Base-by-base conservation (phyloP, 2,329 filamentous ascomycete genomes). In the Emmonsiellopsis sp. region DNA sequence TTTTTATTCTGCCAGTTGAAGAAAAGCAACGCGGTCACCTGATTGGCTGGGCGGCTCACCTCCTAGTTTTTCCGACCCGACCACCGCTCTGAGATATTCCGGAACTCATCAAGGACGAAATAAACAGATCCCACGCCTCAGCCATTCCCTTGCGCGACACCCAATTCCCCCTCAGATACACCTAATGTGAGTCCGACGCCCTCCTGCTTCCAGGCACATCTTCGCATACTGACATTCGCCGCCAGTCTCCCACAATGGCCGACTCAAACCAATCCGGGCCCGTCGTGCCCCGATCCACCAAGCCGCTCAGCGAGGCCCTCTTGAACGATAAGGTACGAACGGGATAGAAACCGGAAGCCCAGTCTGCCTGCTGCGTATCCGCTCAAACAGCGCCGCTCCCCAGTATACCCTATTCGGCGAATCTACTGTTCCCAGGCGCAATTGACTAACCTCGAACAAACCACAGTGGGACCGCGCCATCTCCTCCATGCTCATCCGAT, bases 401-500 rank as follows among this genome's bases (percentile, higher is more conserved):
- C 21, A 27, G 5, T 1, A 1, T 27, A 27, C 21, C 21, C 21
- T 5, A 27, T 27, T 5, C 21, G 31, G 14, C 17, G 8, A 17
- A 5, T n/a, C 5, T 27, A 34, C 11, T 4, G 31, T 39, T 14
- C 27, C 8, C 34, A 36, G 2, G 8, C 5, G 34, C 14, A 9
- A 49, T 27, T 49, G 14, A 21, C 46, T 49, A 31, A 49, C 10
- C 50, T 36, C n/a, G 39, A 46, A n/a, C 39, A 11, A 54, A 14
- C 9, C 42, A 60, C 63, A 98, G 93, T 98, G 93, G 93, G 93
- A 98, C 73, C 92, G 88, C 77, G 96, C 93, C 75, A 85, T 98
- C 64, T 97, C 93, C 64, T 96, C 94, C 68, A 83, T 96, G 73
- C 83, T 98, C 70, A 94, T 98, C 79, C 91, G 94, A 74, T 97